A percentile compares a stretch with the other conserved stretches of the same genome.
These are phyloP conservation scores for Canavalia ensiformis DNA, from an alignment of 306 rosid genomes.

Conservation along the genomic window DNA sequence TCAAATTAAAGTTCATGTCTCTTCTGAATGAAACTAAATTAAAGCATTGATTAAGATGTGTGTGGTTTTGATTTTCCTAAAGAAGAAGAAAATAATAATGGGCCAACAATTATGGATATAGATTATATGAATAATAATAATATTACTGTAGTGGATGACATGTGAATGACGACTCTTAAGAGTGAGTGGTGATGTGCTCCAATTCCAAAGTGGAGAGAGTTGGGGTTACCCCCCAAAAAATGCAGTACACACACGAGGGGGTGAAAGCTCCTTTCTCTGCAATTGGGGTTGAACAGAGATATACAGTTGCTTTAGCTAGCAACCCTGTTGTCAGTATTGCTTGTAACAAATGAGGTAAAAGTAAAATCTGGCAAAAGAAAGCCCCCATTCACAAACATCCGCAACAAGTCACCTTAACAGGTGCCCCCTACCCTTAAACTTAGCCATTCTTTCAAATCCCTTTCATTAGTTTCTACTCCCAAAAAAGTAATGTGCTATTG, in stretches of 20 bases:
- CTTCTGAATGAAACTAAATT: background rate
- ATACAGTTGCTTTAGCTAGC: constrained; percentile 49
- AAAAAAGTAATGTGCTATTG: background rate
- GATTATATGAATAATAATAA: background rate
- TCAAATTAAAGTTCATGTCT: background rate
- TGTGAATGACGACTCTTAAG: constrained; percentile 38
- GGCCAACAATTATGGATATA: constrained; percentile 1
- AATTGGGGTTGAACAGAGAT: constrained; percentile 34
- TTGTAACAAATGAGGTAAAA: constrained; percentile 46
- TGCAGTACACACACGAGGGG: constrained; percentile 56
- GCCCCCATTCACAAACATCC: constrained; percentile 41
- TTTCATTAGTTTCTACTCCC: constrained; percentile 26
- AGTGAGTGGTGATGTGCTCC: constrained; percentile 9
- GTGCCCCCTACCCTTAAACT: constrained; percentile 39
- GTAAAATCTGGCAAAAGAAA: constrained; percentile 47
- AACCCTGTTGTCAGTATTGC: constrained; percentile 44
- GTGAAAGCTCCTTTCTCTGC: constrained; percentile 42
- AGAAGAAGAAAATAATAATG: constrained; percentile 28
- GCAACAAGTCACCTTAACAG: constrained; percentile 41
- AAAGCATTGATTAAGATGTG: background rate
- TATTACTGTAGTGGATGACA: constrained; percentile 38
- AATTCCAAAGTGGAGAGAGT: constrained; percentile 31
- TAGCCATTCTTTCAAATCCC: constrained; percentile 4
- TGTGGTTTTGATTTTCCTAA: constrained; percentile 10
- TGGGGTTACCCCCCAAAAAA: background rate